Base-by-base conservation (phyloP, 2,329 filamentous ascomycete species). In the Sporothrix mexicana region DNA sequence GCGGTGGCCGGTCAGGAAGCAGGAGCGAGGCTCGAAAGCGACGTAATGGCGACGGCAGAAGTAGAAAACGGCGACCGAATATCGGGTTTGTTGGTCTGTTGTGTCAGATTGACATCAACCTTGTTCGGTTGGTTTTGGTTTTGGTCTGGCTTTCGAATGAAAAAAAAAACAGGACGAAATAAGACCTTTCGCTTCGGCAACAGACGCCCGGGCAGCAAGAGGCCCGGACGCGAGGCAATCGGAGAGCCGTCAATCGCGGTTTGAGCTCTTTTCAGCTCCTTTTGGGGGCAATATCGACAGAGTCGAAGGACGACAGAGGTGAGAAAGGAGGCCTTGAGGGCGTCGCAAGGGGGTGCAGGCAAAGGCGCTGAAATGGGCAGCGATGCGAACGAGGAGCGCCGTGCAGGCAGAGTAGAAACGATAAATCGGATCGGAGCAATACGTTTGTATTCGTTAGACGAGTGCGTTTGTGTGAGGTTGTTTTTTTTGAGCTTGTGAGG, bases 271-370 rank as follows among this genome's bases (percentile, higher is more conserved):
- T 20, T 55, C 15, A 41, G 47, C 47, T 36, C 49, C 23, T 15
- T 13, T 23, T 23, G 12, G 45, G 59, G 57, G 30, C 64, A 67
- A 43, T 23, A 17, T 68, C 17, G 25, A 15, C 13, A 36, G n/a
- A 41, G 20, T 51, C 23, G 45, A 53, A 53, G 15, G 17, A 53
- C 15, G 25, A 20, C 15, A 41, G 25, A 47, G 10, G n/a, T 45
- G n/a, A 5, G 20, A 45, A 8, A 30, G 23, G n/a, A 25, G 45
- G 64, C 45, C 47, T 51, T 2, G 66, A 41, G 15, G 30, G 45
- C 47, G 66, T 68, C 47, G 47, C 66, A 53, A 67, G 12, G 45
- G 66, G 66, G 45, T 9, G 17, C 49, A 36, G 47, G 45, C 25
- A 51, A 25, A 61, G 10, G 36, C 36, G 66, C 66, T 20, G 47